Evolutionary conservation across 139 green algal genomes (phyloP).

Genomic region (Micractinium sp.): DNA sequence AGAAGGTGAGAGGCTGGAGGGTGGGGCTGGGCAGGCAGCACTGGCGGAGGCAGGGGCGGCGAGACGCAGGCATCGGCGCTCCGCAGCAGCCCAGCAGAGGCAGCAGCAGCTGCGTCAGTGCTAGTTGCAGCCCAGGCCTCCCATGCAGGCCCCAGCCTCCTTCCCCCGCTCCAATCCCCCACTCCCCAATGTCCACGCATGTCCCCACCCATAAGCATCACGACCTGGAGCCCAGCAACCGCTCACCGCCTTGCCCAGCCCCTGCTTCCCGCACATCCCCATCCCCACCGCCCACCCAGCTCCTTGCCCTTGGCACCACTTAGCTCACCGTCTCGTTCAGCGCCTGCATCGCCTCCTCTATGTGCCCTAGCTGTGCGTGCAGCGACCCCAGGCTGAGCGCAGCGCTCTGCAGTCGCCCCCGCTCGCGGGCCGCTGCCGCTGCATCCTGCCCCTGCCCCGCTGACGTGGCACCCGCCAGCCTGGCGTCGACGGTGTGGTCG

Average conservation of each 20-base stretch:
- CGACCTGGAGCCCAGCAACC: too few species aligned
- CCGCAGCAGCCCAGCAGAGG: not conserved
- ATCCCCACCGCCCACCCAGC: not conserved
- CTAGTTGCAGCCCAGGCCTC: too few species aligned
- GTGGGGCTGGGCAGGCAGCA: not conserved
- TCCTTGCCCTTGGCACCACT: not conserved
- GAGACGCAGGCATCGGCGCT: too few species aligned
- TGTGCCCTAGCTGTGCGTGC: constrained; percentile 59
- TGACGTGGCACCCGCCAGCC: not conserved
- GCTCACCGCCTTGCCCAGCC: too few species aligned
- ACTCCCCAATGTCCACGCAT: too few species aligned
- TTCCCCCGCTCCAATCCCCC: too few species aligned
- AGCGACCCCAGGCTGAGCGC: constrained; percentile 59
- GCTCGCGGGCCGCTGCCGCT: not conserved
- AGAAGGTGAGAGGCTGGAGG: not conserved
- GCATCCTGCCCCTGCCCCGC: not conserved
- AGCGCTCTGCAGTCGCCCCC: constrained; percentile 48
- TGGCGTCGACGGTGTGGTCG: not conserved
- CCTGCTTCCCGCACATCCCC: not conserved
- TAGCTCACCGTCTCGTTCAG: constrained; percentile 63
- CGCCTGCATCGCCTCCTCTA: constrained; percentile 56
- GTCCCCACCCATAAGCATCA: too few species aligned
- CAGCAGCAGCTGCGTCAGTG: not conserved
- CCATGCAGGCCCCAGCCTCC: too few species aligned
- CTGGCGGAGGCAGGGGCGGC: not conserved